phyloP scores from a whole-genome alignment of 306 rosid genomes.

The Glycyrrhiza uralensis region DNA sequence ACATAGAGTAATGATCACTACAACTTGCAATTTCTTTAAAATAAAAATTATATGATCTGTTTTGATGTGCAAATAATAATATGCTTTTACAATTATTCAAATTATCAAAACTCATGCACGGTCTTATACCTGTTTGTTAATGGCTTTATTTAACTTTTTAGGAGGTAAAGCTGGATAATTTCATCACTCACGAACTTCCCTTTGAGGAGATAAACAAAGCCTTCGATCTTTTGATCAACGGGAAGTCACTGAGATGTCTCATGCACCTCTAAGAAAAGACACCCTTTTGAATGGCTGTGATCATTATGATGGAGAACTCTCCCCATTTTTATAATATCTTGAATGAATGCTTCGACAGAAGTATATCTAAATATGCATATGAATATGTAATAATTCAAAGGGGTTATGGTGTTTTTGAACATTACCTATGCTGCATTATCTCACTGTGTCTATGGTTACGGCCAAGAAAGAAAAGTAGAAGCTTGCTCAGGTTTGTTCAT shows the following conservation, averaged over 20 bases:
- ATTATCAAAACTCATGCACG: background rate
- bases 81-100: background rate
- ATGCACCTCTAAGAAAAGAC: constrained; percentile 37
- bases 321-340: background rate
- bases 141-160: constrained; percentile 11
- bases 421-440: background rate
- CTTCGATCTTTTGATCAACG: constrained; percentile 52
- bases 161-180: constrained; percentile 68
- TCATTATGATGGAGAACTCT: background rate
- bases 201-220: constrained; percentile 74
- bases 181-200: constrained; percentile 83
- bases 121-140: background rate
- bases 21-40: background rate
- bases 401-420: background rate
- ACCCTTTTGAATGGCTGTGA: background rate
- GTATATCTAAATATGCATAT: background rate
- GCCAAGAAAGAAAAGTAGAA: background rate
- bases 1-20: constrained; percentile 46
- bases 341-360: background rate
- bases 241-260: constrained; percentile 71
- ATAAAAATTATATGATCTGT: background rate
- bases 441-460: background rate
- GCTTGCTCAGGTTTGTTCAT: background rate
- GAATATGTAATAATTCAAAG: background rate
- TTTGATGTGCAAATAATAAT: background rate